A percentile compares a stretch with the other conserved stretches of the same genome.
Conservation (phyloP, 768 basidiomycete species). For the Phanerodontia chrysosporium region DNA sequence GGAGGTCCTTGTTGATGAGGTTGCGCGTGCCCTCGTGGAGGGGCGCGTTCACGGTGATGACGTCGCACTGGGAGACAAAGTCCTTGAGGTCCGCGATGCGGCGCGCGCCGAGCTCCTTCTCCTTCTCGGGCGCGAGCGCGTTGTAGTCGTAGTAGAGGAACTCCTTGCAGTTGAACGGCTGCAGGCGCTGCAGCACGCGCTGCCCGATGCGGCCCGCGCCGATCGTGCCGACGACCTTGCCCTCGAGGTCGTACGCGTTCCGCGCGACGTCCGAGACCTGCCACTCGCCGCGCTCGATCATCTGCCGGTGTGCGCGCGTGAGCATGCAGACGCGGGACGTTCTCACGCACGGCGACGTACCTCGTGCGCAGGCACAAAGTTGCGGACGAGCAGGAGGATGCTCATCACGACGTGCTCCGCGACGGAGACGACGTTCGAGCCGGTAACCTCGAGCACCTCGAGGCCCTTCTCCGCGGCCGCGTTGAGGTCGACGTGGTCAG, state of each 20-base stretch:
- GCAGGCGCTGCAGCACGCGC: conserved; percentile 74
- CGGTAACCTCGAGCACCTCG: conserved; percentile 68
- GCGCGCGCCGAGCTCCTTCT: conserved; percentile 61
- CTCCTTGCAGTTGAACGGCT: conserved; percentile 86
- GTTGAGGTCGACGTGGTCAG: conserved; percentile 88
- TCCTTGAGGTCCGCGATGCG: conserved; percentile 78
- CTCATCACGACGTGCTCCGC: conserved; percentile 91
- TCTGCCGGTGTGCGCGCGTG: conserved; percentile 32
- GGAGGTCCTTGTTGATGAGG: conserved; percentile 75
- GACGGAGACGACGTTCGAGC: conserved; percentile 87
- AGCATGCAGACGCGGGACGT: too few species aligned
- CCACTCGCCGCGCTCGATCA: conserved; percentile 86
- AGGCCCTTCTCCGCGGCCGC: conserved; percentile 77
- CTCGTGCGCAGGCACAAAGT: conserved; percentile 86
- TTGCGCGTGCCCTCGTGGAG: conserved; percentile 82
- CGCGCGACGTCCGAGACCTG: conserved; percentile 79
- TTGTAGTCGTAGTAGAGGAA: conserved; percentile 88
- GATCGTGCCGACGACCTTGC: conserved; percentile 89
- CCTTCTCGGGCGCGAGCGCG: conserved; percentile 66
- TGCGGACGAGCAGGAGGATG: conserved; percentile 86
- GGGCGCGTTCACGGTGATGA: conserved; percentile 85
- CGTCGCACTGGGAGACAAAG: conserved; percentile 56
- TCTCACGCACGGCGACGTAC: conserved; percentile 38
- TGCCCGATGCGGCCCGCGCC: conserved; percentile 81
- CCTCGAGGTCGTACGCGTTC: conserved; percentile 84